These are phyloP conservation scores for Dacryopinax primogenitus DNA, from an alignment of 768 basidiomycete species.

Conservation along the genomic window DNA sequence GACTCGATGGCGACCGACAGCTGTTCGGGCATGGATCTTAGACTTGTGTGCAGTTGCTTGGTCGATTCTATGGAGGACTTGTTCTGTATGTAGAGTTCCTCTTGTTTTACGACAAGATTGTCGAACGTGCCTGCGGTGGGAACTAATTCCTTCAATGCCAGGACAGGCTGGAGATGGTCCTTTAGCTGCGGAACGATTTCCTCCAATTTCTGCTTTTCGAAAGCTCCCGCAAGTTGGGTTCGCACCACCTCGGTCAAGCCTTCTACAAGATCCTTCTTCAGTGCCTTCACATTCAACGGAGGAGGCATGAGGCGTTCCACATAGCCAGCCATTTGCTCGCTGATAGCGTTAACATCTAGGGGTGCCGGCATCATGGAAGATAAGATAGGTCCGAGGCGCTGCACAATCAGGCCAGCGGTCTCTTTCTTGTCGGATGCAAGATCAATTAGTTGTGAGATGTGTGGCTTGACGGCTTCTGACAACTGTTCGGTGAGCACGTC, in stretches of 20 bases:
- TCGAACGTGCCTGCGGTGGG: neutral
- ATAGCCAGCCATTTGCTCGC: constrained; percentile 50
- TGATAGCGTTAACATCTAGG: constrained; percentile 44
- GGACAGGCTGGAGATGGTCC: constrained; percentile 8
- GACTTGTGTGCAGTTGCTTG: constrained; percentile 26
- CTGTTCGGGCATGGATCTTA: constrained; percentile 39
- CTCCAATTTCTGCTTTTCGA: constrained; percentile 5
- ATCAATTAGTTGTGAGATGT: constrained; percentile 79
- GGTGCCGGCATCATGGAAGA: constrained; percentile 32
- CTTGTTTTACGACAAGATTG: neutral
- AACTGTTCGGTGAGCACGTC: constrained; percentile 61
- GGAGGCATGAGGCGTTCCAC: constrained; percentile 51
- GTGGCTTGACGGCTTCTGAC: constrained; percentile 75
- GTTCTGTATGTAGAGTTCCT: neutral
- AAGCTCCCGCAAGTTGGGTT: constrained; percentile 45
- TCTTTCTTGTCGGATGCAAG: constrained; percentile 80
- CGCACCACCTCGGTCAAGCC: constrained; percentile 77
- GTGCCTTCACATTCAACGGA: constrained; percentile 70
- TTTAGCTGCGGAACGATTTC: constrained; percentile 9
- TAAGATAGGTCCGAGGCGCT: constrained; percentile 54
- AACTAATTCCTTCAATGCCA: neutral
- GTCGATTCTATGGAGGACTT: neutral
- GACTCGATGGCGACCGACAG: constrained; percentile 36
- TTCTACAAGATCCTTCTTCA: constrained; percentile 81
- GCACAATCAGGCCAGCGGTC: constrained; percentile 68